Evolutionary conservation across 140 eudicot species (phyloP), one percentile per base, ranked within the genome.

Genomic region (Flaveria floridana): DNA sequence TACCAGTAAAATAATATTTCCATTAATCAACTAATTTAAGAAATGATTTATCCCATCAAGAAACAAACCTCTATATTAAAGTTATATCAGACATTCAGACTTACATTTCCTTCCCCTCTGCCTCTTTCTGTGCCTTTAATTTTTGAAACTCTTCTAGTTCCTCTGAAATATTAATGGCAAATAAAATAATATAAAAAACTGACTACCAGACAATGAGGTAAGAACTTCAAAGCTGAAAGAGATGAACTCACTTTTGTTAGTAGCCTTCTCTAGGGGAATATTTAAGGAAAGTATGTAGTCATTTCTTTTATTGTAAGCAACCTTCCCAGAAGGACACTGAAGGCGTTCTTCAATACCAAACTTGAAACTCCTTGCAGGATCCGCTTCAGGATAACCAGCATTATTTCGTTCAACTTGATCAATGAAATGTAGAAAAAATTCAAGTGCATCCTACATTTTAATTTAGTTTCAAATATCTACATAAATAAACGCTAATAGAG

Each of bases 271-370:
- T 34, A 95, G 82, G 9, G 99, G 99, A 65, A 95, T 89, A 78
- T 74, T 91, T 23, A 95, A 84, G 13, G 99, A 91, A 34, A 94
- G 96, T 73, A 87, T 88, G 81, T 85, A 95, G 77, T 95, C 99
- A 41, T 74, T 74, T 70, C 99, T 83, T 78, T 65, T 87, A 78
- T 95, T 95, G 75, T 88, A 95, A 65, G 97, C 87, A 83, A 95
- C 99, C 79, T 87, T 95, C 46, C 99, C 99, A 13, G 99, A 95
- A 15, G 96, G 85, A 28, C 99, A 95, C 77, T 85, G 88, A 75
- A 94, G 75, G 57, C 97, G 86, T 72, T 95, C 99, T 85, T 95
- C 99, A 82, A 95, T 85, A 42, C 99, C 99, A 77, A 95, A 95
- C 83, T 91, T 95, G 82, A 95, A 88, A 64, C 91, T 85, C 81